Percentiles rank a stretch among this genome's conserved stretches.
Conservation (phyloP, 768 basidiomycete species). For the Mycena crocata region DNA sequence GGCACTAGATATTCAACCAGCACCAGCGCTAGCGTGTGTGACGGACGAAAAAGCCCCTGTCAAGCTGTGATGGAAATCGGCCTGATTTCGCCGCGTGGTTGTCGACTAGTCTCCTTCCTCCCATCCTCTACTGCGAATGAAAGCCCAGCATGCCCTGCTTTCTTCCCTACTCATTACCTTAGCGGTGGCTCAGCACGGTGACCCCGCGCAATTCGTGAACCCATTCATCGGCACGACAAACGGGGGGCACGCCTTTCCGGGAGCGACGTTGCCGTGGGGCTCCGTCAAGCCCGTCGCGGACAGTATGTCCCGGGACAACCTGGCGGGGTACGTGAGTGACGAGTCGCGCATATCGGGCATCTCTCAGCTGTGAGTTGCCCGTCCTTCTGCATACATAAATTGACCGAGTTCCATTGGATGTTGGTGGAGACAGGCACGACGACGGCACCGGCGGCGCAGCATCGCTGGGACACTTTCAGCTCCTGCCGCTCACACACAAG, state of each 20-base stretch:
- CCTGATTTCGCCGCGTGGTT: too few relatives aligned
- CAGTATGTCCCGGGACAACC: slow-evolving; percentile 33
- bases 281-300: slow-evolving; percentile 56
- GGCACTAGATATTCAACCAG: too few relatives aligned
- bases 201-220: neutral
- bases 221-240: neutral
- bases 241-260: slow-evolving; percentile 28
- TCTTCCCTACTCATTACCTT: too few relatives aligned
- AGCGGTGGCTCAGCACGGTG: too few relatives aligned
- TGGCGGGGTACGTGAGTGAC: slow-evolving; percentile 31
- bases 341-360: slow-evolving; percentile 26
- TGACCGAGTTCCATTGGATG: too few relatives aligned
- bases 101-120: too few relatives aligned
- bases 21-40: too few relatives aligned
- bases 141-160: too few relatives aligned
- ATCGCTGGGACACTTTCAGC: slow-evolving; percentile 25
- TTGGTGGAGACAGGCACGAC: slow-evolving; percentile 17
- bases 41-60: too few relatives aligned
- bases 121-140: too few relatives aligned
- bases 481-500: slow-evolving; percentile 20
- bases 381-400: neutral
- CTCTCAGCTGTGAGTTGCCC: slow-evolving; percentile 18
- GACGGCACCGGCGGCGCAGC: slow-evolving; percentile 21
- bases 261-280: slow-evolving; percentile 55
- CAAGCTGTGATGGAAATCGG: too few relatives aligned